Conservation (phyloP, 768 basidiomycete genomes). For the Amyloporia xantha region DNA sequence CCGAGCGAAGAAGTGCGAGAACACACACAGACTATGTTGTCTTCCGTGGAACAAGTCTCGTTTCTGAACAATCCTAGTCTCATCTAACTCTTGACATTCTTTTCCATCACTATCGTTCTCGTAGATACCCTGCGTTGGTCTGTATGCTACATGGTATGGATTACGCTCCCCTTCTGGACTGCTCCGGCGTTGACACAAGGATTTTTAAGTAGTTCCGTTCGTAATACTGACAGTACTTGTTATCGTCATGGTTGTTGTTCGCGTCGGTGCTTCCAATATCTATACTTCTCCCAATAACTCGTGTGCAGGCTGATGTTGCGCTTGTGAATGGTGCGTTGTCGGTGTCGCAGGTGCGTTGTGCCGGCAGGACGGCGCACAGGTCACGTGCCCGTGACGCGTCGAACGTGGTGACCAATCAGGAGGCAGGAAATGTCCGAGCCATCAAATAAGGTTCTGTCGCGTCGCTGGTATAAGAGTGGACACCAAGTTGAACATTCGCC, state of each 20-base stretch:
- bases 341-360: neutral
- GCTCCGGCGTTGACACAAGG: neutral
- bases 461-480: slow-evolving; percentile 16
- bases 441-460: slow-evolving; percentile 17
- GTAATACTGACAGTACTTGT: neutral
- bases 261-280: neutral
- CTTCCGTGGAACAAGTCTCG: too few relatives aligned
- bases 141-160: neutral
- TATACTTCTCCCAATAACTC: too few relatives aligned
- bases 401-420: slow-evolving; percentile 17
- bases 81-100: neutral
- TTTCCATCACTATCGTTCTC: slow-evolving; percentile 2
- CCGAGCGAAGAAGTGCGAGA: slow-evolving; percentile 1
- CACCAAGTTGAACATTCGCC: slow-evolving; percentile 7
- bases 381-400: slow-evolving; percentile 14
- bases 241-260: neutral
- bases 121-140: slow-evolving; percentile 6
- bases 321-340: neutral
- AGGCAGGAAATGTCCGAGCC: slow-evolving; percentile 1
- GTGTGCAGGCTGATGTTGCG: neutral
- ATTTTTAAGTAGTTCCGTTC: neutral
- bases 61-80: neutral
- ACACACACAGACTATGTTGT: neutral
- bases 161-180: neutral
- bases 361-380: neutral